Conservation (phyloP, 768 basidiomycete species). For the Xerocomellus chrysenteron region DNA sequence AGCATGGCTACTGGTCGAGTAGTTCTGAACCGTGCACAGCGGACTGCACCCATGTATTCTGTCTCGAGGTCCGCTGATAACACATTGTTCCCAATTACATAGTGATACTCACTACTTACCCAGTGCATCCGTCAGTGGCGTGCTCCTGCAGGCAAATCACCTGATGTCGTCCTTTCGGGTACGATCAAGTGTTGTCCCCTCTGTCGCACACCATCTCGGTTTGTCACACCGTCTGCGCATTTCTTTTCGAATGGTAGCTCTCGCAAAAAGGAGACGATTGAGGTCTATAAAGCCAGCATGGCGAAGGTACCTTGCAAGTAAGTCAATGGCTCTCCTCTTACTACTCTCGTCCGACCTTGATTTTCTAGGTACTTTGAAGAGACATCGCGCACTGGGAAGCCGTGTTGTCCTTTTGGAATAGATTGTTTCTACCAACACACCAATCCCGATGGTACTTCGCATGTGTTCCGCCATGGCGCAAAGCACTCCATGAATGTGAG, state of each 20-base stretch:
- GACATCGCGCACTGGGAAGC: conserved; percentile 44
- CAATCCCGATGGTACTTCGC: conserved; percentile 62
- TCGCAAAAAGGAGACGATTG: conserved; percentile 50
- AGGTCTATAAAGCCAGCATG: conserved; percentile 74
- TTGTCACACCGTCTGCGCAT: conserved; percentile 70
- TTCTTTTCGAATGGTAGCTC: conserved; percentile 57
- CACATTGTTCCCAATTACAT: background rate
- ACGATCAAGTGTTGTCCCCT: conserved; percentile 78
- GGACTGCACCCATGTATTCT: conserved; percentile 78
- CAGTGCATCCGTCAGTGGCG: conserved; percentile 85
- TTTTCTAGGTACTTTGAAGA: conserved; percentile 57
- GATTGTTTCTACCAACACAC: conserved; percentile 82
- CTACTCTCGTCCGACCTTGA: background rate
- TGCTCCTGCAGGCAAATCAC: conserved; percentile 50
- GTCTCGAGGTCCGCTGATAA: conserved; percentile 51
- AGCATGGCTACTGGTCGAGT: background rate
- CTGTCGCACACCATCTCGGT: conserved; percentile 66
- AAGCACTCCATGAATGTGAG: conserved; percentile 54
- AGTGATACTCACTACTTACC: conserved; percentile 3
- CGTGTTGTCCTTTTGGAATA: conserved; percentile 73
- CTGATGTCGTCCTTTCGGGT: conserved; percentile 52
- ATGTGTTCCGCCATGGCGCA: conserved; percentile 55
- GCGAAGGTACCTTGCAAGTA: conserved; percentile 65
- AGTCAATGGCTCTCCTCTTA: conserved; percentile 18
- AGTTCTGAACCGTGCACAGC: conserved; percentile 37